Evolutionary conservation across 306 rosid genomes (phyloP).

Genomic region (Ormosia emarginata): DNA sequence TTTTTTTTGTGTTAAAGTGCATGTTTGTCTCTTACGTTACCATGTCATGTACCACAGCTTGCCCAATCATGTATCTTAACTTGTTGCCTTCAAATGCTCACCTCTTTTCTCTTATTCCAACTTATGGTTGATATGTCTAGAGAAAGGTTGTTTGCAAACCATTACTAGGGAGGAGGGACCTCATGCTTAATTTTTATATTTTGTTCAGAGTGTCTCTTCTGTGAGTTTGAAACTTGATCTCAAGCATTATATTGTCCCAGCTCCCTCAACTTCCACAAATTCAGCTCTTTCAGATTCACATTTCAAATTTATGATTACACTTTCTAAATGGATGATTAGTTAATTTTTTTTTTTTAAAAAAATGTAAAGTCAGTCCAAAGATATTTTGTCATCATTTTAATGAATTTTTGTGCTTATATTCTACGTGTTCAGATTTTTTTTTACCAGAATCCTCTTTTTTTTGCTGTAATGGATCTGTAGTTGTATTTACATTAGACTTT

Average conservation of each 20-base stretch:
- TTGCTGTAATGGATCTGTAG: neutral
- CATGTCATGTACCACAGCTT: neutral
- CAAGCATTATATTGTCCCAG: no score
- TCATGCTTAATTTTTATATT: no score
- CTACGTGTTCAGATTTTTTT: neutral
- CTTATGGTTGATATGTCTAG: neutral
- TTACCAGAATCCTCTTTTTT: neutral
- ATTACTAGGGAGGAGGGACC: no score
- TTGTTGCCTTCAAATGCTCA: neutral
- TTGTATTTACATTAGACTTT: neutral
- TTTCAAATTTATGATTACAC: neutral
- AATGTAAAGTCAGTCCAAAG: neutral
- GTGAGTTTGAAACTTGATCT: no score
- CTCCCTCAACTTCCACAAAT: no score
- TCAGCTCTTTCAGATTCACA: neutral
- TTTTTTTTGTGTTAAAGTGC: no score
- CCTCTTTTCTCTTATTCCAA: neutral
- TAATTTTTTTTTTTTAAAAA: no score
- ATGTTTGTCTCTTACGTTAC: neutral
- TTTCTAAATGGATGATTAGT: neutral
- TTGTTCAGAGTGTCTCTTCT: no score
- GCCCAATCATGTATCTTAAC: neutral
- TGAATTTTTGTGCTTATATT: neutral
- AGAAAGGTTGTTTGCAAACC: neutral
- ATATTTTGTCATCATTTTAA: neutral